Evolutionary conservation across 345 rosid genomes (phyloP).

Genomic region (Acer saccharum): DNA sequence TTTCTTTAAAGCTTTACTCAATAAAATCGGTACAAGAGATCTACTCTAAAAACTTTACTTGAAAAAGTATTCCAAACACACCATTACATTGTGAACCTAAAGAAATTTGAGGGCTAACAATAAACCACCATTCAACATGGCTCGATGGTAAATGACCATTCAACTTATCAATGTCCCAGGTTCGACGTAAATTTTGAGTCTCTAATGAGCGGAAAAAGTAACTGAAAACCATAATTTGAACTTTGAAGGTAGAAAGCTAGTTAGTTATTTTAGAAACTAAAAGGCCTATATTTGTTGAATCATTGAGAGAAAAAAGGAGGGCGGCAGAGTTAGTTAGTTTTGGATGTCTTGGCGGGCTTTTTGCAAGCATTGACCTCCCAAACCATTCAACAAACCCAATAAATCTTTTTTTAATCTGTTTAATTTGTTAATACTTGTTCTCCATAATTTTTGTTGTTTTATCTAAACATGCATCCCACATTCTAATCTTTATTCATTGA

Average conservation of each 20-base stretch:
- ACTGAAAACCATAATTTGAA: background rate
- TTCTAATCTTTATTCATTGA: slow-evolving; percentile 5
- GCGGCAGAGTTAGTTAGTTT: slow-evolving; percentile 23
- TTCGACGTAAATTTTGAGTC: background rate
- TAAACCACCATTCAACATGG: too few relatives aligned
- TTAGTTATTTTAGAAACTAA: background rate
- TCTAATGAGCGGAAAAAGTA: background rate
- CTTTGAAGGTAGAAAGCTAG: background rate
- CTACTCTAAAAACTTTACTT: too few relatives aligned
- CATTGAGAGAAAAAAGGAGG: background rate
- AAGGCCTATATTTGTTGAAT: background rate
- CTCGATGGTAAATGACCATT: too few relatives aligned
- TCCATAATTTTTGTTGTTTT: background rate
- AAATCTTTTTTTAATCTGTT: background rate
- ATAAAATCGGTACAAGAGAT: too few relatives aligned
- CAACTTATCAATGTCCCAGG: too few relatives aligned
- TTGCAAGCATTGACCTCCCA: slow-evolving; percentile 22
- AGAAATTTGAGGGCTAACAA: too few relatives aligned
- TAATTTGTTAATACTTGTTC: background rate
- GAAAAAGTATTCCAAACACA: too few relatives aligned
- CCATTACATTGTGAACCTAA: too few relatives aligned
- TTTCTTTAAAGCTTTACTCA: too few relatives aligned
- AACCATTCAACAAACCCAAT: slow-evolving; percentile 30
- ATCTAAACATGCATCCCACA: slow-evolving; percentile 34
- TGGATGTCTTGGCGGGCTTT: slow-evolving; percentile 30